Percentiles rank a stretch among this genome's conserved stretches.
These are phyloP conservation scores for Syzygium malaccense DNA, from an alignment of 441 rosid genomes.

Conservation along the genomic window DNA sequence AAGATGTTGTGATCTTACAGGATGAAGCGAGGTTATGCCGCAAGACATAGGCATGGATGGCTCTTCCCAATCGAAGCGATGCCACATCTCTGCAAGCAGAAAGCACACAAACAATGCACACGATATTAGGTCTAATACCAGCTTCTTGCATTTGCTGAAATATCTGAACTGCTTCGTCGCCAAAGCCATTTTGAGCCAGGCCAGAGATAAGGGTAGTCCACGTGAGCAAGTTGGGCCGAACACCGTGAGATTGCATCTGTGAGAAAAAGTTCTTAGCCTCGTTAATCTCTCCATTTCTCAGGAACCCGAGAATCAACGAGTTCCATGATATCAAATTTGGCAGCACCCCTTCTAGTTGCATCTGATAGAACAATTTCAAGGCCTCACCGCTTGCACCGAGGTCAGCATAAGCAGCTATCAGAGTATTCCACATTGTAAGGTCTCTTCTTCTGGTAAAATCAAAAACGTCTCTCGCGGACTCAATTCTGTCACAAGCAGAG, in stretches of 20 bases:
- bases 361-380: conserved; percentile 60
- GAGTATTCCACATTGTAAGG: conserved; percentile 52
- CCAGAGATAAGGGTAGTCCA: conserved; percentile 60
- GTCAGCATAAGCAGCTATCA: conserved; percentile 60
- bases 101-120: conserved; percentile 37
- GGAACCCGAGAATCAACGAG: conserved; percentile 45
- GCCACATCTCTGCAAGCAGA: conserved; percentile 38
- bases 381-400: conserved; percentile 48
- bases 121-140: conserved; percentile 39
- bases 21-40: conserved; percentile 28
- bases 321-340: conserved; percentile 67
- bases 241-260: conserved; percentile 52
- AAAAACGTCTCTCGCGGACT: conserved; percentile 43
- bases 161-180: conserved; percentile 27
- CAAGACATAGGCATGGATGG: conserved; percentile 42
- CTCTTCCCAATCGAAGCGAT: conserved; percentile 35
- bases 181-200: conserved; percentile 38
- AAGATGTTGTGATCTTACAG: conserved; percentile 29
- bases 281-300: conserved; percentile 35
- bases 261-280: conserved; percentile 56
- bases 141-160: conserved; percentile 50
- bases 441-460: conserved; percentile 35
- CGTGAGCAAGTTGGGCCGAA: conserved; percentile 39
- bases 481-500: conserved; percentile 47
- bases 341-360: conserved; percentile 64